Evolutionary conservation across 768 basidiomycete genomes (phyloP).

Genomic region (Mycena galopus): DNA sequence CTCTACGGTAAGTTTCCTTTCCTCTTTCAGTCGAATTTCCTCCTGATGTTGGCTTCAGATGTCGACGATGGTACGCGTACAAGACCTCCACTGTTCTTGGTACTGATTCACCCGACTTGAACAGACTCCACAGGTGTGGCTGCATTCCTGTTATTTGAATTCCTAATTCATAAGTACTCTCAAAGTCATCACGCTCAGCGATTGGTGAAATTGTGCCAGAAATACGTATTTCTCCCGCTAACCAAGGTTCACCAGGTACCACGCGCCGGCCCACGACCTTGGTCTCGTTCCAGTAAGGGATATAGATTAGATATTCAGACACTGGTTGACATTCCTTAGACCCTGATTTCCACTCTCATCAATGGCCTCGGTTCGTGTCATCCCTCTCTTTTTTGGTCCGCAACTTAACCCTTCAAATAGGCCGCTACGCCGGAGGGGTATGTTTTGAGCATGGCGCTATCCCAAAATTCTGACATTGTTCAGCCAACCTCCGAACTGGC

Average conservation of each 20-base stretch:
- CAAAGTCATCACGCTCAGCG: conserved; percentile 47
- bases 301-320: background rate
- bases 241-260: conserved; percentile 16
- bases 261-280: background rate
- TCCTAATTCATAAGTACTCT: background rate
- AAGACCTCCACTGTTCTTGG: too few species aligned
- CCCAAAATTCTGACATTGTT: background rate
- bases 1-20: conserved; percentile 40
- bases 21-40: too few species aligned
- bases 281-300: background rate
- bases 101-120: conserved; percentile 33
- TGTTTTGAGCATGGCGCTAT: background rate
- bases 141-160: too few species aligned
- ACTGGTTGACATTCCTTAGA: conserved; percentile 34
- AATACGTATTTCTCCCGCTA: background rate
- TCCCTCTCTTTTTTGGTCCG: background rate
- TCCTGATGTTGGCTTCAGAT: background rate
- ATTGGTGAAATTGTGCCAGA: conserved; percentile 38
- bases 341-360: conserved; percentile 42
- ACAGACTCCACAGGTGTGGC: too few species aligned
- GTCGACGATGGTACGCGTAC: conserved; percentile 23
- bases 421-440: conserved; percentile 36
- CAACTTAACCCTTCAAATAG: conserved; percentile 11
- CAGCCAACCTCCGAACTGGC: conserved; percentile 45
- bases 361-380: conserved; percentile 13